phyloP scores from a whole-genome alignment of 345 rosid species.

The Citrus australasica region DNA sequence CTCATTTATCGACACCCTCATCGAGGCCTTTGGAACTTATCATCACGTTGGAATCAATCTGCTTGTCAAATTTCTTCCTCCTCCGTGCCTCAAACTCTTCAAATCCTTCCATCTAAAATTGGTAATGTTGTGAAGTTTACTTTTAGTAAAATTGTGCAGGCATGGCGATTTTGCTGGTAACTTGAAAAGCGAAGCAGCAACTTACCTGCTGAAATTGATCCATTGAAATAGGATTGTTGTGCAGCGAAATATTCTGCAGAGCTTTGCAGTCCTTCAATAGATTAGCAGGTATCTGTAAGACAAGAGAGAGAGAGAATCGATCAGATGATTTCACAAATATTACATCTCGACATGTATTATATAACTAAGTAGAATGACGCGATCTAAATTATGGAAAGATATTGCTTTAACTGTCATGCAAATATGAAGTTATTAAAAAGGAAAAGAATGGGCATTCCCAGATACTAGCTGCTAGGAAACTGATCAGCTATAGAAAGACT shows the following conservation, averaged over 20 bases:
- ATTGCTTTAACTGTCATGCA: background rate
- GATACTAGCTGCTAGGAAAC: background rate
- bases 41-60: slow-evolving; percentile 95
- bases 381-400: background rate
- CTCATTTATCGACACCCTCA: slow-evolving; percentile 75
- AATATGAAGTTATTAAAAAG: background rate
- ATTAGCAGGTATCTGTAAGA: slow-evolving; percentile 61
- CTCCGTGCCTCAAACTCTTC: slow-evolving; percentile 87
- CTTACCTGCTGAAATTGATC: slow-evolving; percentile 91
- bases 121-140: background rate
- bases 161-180: background rate
- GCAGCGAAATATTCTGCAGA: slow-evolving; percentile 85
- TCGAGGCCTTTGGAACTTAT: slow-evolving; percentile 93
- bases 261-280: slow-evolving; percentile 82
- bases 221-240: slow-evolving; percentile 85
- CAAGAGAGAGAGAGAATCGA: background rate
- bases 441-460: background rate
- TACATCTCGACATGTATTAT: background rate
- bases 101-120: slow-evolving; percentile 81
- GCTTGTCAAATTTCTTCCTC: slow-evolving; percentile 92
- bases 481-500: background rate
- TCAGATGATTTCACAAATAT: background rate
- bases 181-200: background rate
- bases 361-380: background rate
- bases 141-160: background rate